Conservation (phyloP, 495 filamentous ascomycete species). For the Hyaloscypha finlandica region DNA sequence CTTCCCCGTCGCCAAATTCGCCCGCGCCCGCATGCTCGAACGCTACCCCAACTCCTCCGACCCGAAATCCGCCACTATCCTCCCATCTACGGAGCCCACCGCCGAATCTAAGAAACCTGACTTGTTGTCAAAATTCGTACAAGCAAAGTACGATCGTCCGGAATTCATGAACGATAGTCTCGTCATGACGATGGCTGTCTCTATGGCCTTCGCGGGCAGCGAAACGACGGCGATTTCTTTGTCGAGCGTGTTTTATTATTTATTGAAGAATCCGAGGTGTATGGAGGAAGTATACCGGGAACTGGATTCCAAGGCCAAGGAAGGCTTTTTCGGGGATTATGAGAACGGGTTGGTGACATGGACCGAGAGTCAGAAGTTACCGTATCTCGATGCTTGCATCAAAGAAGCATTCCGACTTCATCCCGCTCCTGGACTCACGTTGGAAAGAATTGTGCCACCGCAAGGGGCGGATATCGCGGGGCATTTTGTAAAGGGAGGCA, state of each 20-base stretch:
- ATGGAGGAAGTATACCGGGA: conserved; percentile 50
- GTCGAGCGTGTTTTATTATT: conserved; percentile 63
- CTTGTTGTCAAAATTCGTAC: conserved; percentile 61
- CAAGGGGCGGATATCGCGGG: conserved; percentile 51
- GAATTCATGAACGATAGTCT: conserved; percentile 67
- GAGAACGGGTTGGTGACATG: conserved; percentile 59
- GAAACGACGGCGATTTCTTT: conserved; percentile 68
- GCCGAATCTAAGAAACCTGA: conserved; percentile 46
- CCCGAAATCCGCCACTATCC: conserved; percentile 21
- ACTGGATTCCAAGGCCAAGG: conserved; percentile 51
- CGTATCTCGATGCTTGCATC: conserved; percentile 38
- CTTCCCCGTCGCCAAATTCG: conserved; percentile 64
- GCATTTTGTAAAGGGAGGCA: conserved; percentile 57
- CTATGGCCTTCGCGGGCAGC: conserved; percentile 65
- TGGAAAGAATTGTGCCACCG: conserved; percentile 35
- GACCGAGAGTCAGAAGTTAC: conserved; percentile 56
- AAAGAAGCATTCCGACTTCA: conserved; percentile 42
- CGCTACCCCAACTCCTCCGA: conserved; percentile 42
- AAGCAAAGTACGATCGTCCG: conserved; percentile 57
- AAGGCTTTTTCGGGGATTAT: conserved; percentile 51
- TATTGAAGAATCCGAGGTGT: conserved; percentile 53
- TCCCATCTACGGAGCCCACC: conserved; percentile 34
- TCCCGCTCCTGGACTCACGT: conserved; percentile 25
- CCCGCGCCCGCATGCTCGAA: conserved; percentile 55
- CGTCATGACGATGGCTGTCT: conserved; percentile 65